Percentiles rank a stretch among this genome's conserved stretches.
Conservation (phyloP, 768 basidiomycete genomes). For the Coprinopsis sp. region DNA sequence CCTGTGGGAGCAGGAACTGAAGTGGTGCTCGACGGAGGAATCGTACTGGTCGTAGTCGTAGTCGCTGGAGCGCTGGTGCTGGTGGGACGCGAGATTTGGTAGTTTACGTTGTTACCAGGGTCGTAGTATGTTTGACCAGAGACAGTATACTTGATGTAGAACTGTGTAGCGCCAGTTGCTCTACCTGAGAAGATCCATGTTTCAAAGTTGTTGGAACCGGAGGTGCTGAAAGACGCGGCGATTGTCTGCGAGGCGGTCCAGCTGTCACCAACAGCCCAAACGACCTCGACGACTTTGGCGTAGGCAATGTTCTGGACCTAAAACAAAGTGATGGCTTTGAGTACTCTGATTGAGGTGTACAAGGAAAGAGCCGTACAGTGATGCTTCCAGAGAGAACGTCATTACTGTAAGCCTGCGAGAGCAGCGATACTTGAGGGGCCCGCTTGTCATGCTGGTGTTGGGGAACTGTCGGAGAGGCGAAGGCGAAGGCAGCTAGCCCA, state of each 20-base stretch:
- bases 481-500: background rate
- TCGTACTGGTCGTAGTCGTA: background rate
- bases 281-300: conserved; percentile 5
- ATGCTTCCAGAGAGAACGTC: conserved; percentile 2
- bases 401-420: background rate
- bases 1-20: background rate
- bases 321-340: too few relatives aligned
- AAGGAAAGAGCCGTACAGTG: too few relatives aligned
- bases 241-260: conserved; percentile 8
- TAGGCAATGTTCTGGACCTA: conserved; percentile 10
- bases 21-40: background rate
- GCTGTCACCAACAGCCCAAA: conserved; percentile 2
- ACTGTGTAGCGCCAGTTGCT: conserved; percentile 8
- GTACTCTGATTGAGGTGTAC: too few relatives aligned
- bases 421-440: background rate
- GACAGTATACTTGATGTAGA: conserved; percentile 7
- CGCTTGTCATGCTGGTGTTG: background rate
- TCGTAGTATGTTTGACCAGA: conserved; percentile 9
- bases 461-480: background rate
- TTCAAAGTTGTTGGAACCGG: conserved; percentile 10
- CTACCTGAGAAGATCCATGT: conserved; percentile 7
- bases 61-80: background rate
- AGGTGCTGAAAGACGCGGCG: background rate
- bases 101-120: conserved; percentile 7
- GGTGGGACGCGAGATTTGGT: conserved; percentile 1